Percentiles rank a stretch among this genome's conserved stretches.
These are phyloP conservation scores for Ophioceras dolichostomum DNA, from an alignment of 2,329 filamentous ascomycete species.

Conservation along the genomic window DNA sequence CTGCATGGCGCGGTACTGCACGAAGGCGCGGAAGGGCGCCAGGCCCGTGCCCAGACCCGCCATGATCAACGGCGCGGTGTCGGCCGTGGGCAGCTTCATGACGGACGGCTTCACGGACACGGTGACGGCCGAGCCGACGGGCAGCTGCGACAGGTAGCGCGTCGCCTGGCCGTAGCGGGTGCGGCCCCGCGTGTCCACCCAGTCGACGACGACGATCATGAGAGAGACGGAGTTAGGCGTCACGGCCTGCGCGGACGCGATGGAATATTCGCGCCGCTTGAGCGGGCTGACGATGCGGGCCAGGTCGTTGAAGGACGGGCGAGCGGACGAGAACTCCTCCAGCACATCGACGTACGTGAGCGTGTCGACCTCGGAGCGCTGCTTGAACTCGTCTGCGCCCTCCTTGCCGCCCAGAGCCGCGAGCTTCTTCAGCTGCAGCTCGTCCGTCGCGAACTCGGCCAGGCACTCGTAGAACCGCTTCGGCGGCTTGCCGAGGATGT, in stretches of 20 bases:
- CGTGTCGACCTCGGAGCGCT: conserved; percentile 79
- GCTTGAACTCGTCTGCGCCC: conserved; percentile 84
- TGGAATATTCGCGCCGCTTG: conserved; percentile 98
- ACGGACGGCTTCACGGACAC: conserved; percentile 96
- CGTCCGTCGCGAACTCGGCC: conserved; percentile 73
- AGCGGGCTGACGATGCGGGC: conserved; percentile 77
- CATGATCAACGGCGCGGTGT: conserved; percentile 95
- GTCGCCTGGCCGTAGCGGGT: conserved; percentile 90
- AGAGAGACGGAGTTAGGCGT: conserved; percentile 81
- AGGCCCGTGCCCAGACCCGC: conserved; percentile 96
- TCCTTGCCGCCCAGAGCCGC: conserved; percentile 64
- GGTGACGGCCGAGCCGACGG: conserved; percentile 66
- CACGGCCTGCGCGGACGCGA: conserved; percentile 92
- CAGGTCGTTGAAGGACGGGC: conserved; percentile 79
- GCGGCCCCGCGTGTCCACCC: conserved; percentile 80
- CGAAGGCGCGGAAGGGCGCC: conserved; percentile 97
- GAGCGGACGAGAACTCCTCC: conserved; percentile 80
- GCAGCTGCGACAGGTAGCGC: conserved; percentile 69
- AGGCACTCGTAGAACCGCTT: conserved; percentile 97
- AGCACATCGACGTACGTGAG: conserved; percentile 85
- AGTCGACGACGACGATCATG: conserved; percentile 95
- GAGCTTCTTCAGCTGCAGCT: conserved; percentile 71
- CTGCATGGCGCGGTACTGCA: conserved; percentile 96
- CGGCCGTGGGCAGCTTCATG: conserved; percentile 89
- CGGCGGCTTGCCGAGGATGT: conserved; percentile 91